phyloP scores from a whole-genome alignment of 306 rosid species.

The Coriaria nepalensis region DNA sequence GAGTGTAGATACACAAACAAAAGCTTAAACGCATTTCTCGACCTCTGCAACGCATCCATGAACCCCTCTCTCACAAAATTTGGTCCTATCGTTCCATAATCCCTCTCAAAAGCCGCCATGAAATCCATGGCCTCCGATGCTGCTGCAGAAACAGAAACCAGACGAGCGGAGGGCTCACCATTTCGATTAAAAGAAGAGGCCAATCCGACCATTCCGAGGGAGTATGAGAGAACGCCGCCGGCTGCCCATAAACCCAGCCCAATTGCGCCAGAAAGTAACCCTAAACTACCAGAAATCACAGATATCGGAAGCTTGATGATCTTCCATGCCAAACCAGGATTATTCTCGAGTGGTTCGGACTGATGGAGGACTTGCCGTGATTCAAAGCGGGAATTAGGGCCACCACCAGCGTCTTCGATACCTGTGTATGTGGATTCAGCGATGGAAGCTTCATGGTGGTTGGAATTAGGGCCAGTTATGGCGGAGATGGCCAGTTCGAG shows the following conservation, averaged over 20 bases:
- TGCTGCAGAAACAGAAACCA: constrained; percentile 53
- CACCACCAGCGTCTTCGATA: constrained; percentile 1
- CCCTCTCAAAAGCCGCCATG: constrained; percentile 59
- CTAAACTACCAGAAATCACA: constrained; percentile 68
- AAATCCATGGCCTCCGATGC: constrained; percentile 57
- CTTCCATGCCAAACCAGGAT: constrained; percentile 70
- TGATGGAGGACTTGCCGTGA: constrained; percentile 6
- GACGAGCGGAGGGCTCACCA: constrained; percentile 30
- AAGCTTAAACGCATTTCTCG: constrained; percentile 57
- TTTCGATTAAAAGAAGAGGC: constrained; percentile 19
- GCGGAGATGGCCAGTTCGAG: constrained; percentile 89
- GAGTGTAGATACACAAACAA: constrained; percentile 88
- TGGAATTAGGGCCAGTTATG: constrained; percentile 28
- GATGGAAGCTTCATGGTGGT: constrained; percentile 4
- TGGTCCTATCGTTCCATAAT: constrained; percentile 44
- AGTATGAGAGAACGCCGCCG: constrained; percentile 81
- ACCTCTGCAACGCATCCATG: constrained; percentile 83
- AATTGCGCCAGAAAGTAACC: constrained; percentile 69
- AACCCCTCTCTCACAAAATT: constrained; percentile 75
- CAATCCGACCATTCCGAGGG: constrained; percentile 73
- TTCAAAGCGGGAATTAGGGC: constrained; percentile 3
- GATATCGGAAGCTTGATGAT: constrained; percentile 66
- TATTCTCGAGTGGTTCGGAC: constrained; percentile 19
- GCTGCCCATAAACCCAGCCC: constrained; percentile 91
- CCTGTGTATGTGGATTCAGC: constrained; percentile 10